phyloP scores from a whole-genome alignment of 2,329 filamentous ascomycete species.

The Bipolaris cookei region DNA sequence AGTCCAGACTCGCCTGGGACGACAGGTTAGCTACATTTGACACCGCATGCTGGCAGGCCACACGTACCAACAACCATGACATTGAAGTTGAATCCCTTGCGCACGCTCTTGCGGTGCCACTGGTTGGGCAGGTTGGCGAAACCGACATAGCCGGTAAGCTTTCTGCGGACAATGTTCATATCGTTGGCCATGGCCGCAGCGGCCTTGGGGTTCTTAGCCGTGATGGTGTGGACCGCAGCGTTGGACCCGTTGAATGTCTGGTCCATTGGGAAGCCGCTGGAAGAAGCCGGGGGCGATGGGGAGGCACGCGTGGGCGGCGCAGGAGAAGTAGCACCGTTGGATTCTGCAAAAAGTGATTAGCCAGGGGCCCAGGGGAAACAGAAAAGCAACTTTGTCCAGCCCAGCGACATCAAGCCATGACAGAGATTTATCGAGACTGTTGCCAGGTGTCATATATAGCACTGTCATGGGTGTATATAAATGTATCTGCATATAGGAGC shows the following conservation, averaged over 20 bases:
- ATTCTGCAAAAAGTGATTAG: slow-evolving; percentile 48
- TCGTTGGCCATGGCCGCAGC: slow-evolving; percentile 57
- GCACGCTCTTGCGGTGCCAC: slow-evolving; percentile 99
- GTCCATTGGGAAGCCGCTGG: slow-evolving; percentile 63
- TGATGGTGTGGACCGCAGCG: slow-evolving; percentile 63
- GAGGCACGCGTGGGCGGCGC: slow-evolving; percentile 55
- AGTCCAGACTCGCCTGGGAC: slow-evolving; percentile 91
- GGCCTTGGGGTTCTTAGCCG: slow-evolving; percentile 68
- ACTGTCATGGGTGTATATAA: slow-evolving; percentile 12
- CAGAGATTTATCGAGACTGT: slow-evolving; percentile 21
- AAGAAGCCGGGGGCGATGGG: slow-evolving; percentile 53
- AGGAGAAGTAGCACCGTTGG: slow-evolving; percentile 53
- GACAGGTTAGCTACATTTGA: slow-evolving; percentile 23
- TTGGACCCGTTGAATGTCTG: slow-evolving; percentile 60
- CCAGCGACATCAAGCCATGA: slow-evolving; percentile 22
- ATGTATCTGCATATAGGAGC: slow-evolving; percentile 14
- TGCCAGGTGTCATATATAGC: slow-evolving; percentile 12
- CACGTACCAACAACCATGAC: slow-evolving; percentile 99
- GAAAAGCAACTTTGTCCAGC: slow-evolving; percentile 8
- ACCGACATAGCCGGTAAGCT: slow-evolving; percentile 97
- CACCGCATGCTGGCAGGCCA: slow-evolving; percentile 1
- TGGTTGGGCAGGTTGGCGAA: slow-evolving; percentile 99
- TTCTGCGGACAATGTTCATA: slow-evolving; percentile 96
- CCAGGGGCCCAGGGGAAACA: slow-evolving; percentile 23
- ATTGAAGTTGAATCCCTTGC: slow-evolving; percentile 99